phyloP scores from a whole-genome alignment of 139 green algal species.

The Chlamydomonas incerta region DNA sequence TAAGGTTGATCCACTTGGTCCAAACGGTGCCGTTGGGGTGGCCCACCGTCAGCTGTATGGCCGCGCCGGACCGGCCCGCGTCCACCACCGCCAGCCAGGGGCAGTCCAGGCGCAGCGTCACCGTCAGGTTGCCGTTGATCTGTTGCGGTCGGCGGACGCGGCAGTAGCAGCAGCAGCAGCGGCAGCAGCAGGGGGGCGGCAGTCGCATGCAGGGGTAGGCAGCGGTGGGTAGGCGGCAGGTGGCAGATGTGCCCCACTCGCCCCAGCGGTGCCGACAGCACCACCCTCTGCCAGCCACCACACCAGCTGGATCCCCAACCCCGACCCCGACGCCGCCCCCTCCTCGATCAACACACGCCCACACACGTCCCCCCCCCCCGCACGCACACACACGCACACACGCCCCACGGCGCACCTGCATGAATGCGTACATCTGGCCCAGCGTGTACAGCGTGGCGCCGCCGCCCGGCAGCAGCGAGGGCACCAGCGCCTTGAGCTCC shows the following conservation, averaged over 20 bases:
- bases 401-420: neutral
- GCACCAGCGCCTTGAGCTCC: neutral
- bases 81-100: slow-evolving; percentile 39
- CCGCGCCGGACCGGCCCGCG: neutral
- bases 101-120: slow-evolving; percentile 20
- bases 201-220: too few species aligned
- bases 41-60: neutral
- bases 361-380: neutral
- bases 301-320: too few species aligned
- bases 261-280: too few species aligned
- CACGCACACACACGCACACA: neutral
- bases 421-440: slow-evolving; percentile 8
- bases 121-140: slow-evolving; percentile 27
- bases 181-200: too few species aligned
- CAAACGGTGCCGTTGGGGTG: slow-evolving; percentile 21
- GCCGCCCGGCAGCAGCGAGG: neutral
- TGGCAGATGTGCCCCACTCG: too few species aligned
- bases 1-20: neutral
- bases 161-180: too few species aligned
- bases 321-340: neutral
- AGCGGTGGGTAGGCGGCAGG: too few species aligned
- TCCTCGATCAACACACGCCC: neutral
- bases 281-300: too few species aligned
- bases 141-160: too few species aligned
- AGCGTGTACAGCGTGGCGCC: neutral